These are phyloP conservation scores for Desmodesmus armatus DNA, from an alignment of 139 green algal species.

Conservation along the genomic window DNA sequence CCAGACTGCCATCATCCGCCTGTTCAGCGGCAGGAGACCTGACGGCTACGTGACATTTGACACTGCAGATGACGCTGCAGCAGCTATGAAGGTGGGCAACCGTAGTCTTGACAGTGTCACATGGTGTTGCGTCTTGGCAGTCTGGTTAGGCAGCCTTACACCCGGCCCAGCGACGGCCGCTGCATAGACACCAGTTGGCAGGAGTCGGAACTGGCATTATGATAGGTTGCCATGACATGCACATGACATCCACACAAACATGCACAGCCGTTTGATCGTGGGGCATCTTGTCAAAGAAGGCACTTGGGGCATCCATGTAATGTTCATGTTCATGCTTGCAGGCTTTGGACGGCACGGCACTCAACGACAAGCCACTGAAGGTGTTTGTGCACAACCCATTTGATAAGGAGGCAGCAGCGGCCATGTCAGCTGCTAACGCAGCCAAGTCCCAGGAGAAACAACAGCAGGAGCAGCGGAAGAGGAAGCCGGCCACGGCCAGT, in stretches of 20 bases:
- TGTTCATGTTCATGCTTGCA: conserved; percentile 2
- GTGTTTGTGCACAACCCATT: not conserved
- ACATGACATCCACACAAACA: no score
- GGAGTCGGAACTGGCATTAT: not conserved
- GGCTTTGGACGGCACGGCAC: not conserved
- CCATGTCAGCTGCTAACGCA: not conserved
- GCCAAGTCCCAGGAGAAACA: not conserved
- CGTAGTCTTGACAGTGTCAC: not conserved
- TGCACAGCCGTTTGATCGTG: no score
- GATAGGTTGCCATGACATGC: not conserved
- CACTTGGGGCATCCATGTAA: no score
- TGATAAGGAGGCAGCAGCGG: not conserved
- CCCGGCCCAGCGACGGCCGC: not conserved
- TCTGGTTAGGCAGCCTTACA: no score
- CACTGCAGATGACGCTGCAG: not conserved
- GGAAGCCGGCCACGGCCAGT: not conserved
- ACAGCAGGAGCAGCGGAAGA: not conserved
- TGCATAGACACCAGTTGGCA: not conserved
- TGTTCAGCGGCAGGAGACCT: no score
- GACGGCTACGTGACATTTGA: conserved; percentile 1
- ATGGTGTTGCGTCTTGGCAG: not conserved
- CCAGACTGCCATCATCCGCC: no score
- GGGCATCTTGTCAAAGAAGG: no score
- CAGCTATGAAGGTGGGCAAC: not conserved
- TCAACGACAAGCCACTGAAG: not conserved